These are phyloP conservation scores for Noccaea caerulescens DNA, from an alignment of 345 rosid genomes.

Conservation along the genomic window DNA sequence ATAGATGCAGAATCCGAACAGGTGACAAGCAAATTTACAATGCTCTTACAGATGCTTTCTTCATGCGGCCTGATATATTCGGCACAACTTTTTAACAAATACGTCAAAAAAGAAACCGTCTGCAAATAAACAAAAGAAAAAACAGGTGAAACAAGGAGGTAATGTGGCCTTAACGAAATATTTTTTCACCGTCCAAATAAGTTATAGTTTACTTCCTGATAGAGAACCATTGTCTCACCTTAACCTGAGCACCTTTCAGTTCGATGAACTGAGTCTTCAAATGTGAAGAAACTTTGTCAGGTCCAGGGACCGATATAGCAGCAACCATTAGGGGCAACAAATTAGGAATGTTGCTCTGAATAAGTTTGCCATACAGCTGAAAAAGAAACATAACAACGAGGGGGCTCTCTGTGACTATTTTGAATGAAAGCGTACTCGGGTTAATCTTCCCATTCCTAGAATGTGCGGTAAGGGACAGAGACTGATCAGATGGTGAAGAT, in stretches of 20 bases:
- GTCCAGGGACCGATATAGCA: constrained; percentile 95
- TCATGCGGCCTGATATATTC: constrained; percentile 96
- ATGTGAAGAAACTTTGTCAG: constrained; percentile 82
- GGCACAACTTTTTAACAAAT: constrained; percentile 91
- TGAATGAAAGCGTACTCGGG: constrained; percentile 89
- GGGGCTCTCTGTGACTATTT: constrained; percentile 96
- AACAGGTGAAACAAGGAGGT: constrained; percentile 28
- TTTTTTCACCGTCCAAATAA: constrained; percentile 5
- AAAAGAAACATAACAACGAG: constrained; percentile 97
- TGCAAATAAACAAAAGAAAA: constrained; percentile 53
- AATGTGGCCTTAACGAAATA: constrained; percentile 4
- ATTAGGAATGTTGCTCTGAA: constrained; percentile 88
- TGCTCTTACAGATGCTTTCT: constrained; percentile 94
- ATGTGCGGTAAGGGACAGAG: constrained; percentile 28
- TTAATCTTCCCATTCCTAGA: constrained; percentile 73
- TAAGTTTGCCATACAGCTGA: constrained; percentile 87
- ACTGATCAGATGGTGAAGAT: constrained; percentile 41
- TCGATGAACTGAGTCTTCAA: constrained; percentile 84
- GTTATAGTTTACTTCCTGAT: constrained; percentile 11
- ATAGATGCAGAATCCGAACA: constrained; percentile 97
- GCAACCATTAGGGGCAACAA: constrained; percentile 94
- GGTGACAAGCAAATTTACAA: constrained; percentile 95
- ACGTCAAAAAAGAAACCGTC: constrained; percentile 97
- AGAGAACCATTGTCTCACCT: constrained; percentile 60
- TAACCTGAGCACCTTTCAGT: constrained; percentile 97